Base-by-base conservation (phyloP, 2,329 filamentous ascomycete species). In the Didymella glomerata region DNA sequence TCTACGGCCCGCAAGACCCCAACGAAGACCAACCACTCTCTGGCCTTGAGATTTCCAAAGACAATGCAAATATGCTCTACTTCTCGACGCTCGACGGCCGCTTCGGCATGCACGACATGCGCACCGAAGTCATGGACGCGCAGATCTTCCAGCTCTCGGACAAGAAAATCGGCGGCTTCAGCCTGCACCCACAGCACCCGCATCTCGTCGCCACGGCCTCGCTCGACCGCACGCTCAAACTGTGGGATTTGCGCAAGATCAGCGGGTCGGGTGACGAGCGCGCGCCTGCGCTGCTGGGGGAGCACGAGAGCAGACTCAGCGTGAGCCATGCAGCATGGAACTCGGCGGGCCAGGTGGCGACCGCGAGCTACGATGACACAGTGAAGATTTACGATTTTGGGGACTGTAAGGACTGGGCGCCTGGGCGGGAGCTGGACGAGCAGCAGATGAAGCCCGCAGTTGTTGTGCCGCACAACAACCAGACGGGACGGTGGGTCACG, bases 81-180 rank as follows among this genome's bases (percentile, higher is more conserved):
- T 98, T 97, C 77, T 94, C 93, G 0, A 97, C 94, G 0, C 81
- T 99, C 0, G 85, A 91, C 32, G 95, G 95, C 1, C 83, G 82
- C 0, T 88, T 98, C 27, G 93, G 93, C 0, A 88, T 90, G 1
- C 88, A 95, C 70, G 95, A 99, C 70, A 83, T 90, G 54, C 87
- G 94, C 8, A 83, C 85, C 0, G 77, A 79, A 0, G 76, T 83
- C 0, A 78, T 79, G 7, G 82, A 86, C 2, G 83, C 85, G 0
- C 86, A 92, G 16, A 80, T 90, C 1, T 96, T 92, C 85, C 83
- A 86, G 9, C 81, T 98, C 0, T 90, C 89, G 0, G 93, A 96
- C 52, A 93, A 96, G 76, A 99, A 99, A 73, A 97, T 99, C 53
- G 95, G 95, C 18, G 95, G 95, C 0, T 98, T 98, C 77, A 90